A percentile compares a stretch with the other conserved stretches of the same genome.
These are phyloP conservation scores for Tilletia indica DNA, from an alignment of 1,284 basidiomycete species.

Conservation along the genomic window DNA sequence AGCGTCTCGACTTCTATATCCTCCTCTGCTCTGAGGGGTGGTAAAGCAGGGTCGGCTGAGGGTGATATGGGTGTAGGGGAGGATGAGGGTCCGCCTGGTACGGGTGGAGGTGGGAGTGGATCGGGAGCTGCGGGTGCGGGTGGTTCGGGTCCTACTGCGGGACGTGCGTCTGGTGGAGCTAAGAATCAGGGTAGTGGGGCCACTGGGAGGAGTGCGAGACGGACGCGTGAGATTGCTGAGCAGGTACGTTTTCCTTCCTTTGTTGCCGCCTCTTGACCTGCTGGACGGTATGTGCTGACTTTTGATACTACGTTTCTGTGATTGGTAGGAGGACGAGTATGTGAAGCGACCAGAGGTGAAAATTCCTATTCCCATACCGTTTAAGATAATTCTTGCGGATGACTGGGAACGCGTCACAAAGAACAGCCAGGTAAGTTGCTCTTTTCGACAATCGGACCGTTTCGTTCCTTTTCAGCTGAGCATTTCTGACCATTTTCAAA, in stretches of 20 bases:
- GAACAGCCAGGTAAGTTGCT: conserved; percentile 63
- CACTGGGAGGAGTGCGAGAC: conserved; percentile 26
- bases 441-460: no score
- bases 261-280: background rate
- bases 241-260: conserved; percentile 22
- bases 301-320: no score
- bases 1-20: conserved; percentile 21
- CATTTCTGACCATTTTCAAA: background rate
- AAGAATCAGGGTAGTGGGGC: conserved; percentile 21
- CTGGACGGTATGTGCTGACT: background rate
- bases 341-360: conserved; percentile 83
- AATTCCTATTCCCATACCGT: conserved; percentile 78
- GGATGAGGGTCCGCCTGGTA: conserved; percentile 50
- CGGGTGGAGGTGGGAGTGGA: conserved; percentile 9
- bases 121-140: conserved; percentile 47
- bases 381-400: conserved; percentile 88
- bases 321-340: conserved; percentile 62
- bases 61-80: conserved; percentile 40
- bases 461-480: background rate
- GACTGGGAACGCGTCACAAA: conserved; percentile 97
- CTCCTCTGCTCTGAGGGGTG: no score
- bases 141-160: conserved; percentile 30
- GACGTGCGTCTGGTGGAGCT: background rate
- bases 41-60: background rate
- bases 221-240: conserved; percentile 34